These are phyloP conservation scores for Dichotomocladium elegans DNA, from an alignment of 371 early-diverging fungal species.

Conservation along the genomic window DNA sequence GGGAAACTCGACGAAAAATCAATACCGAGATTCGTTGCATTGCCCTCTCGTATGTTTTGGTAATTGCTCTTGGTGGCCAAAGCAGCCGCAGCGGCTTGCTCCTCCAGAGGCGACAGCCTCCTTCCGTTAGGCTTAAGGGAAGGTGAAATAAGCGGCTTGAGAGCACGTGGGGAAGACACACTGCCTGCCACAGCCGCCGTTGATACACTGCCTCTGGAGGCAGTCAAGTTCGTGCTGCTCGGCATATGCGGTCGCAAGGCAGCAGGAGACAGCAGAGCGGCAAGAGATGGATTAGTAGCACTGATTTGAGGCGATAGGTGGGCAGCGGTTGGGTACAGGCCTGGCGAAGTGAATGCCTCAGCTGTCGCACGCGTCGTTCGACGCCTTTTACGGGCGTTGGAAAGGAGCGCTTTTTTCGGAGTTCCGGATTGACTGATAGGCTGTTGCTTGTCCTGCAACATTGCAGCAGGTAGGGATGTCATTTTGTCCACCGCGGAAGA, in stretches of 20 bases:
- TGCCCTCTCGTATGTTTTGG: constrained; percentile 80
- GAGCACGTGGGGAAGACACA: constrained; percentile 38
- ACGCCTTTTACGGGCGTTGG: constrained; percentile 12
- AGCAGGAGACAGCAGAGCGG: constrained; percentile 38
- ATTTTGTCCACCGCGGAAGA: constrained; percentile 27
- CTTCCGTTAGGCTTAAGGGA: constrained; percentile 47
- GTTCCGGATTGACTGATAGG: neutral
- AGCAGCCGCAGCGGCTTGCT: constrained; percentile 41
- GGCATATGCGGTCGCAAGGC: constrained; percentile 22
- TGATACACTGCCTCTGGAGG: no score
- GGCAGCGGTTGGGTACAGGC: constrained; percentile 10
- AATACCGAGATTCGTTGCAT: constrained; percentile 74
- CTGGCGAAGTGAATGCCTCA: constrained; percentile 22
- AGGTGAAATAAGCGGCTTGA: constrained; percentile 49
- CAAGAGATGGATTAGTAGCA: constrained; percentile 11
- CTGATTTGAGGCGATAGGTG: constrained; percentile 10
- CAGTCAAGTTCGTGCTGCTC: no score
- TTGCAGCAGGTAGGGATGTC: constrained; percentile 36
- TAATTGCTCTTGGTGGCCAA: constrained; percentile 84
- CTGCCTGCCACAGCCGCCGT: no score
- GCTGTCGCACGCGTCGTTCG: constrained; percentile 10
- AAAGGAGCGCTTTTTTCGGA: constrained; percentile 4
- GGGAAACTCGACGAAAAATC: constrained; percentile 66
- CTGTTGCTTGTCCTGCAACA: constrained; percentile 13
- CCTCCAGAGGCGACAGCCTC: constrained; percentile 32